Evolutionary conservation across 1,139 yeast genomes (phyloP), one percentile per base, ranked within the genome.

Genomic region (Geotrichum klebahnii): DNA sequence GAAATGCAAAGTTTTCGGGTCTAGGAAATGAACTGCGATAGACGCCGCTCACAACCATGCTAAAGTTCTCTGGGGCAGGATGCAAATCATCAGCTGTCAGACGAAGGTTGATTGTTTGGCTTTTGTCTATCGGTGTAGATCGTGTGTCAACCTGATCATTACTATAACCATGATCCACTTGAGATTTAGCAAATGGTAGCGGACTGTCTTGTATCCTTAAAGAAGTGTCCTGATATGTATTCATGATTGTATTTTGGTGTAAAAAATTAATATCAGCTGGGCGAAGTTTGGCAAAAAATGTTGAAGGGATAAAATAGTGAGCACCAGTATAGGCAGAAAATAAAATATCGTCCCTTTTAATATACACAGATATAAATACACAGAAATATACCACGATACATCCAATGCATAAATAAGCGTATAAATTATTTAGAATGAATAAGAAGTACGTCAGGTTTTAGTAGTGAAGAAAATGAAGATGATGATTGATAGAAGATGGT

Each of bases 21-120:
- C 92, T 78, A 0, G 98, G 98, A 64, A 90, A 92, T 43, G 96
- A 85, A 40, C 94, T 82, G 48, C 98, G 74, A 67, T 88, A 92
- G 10, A 92, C 84, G 46, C 78, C 74, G 40, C 86, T 83, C 44
- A 84, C 80, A 1, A 92, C 96, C 50, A 85, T 82, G 12, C 95
- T 80, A 67, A 92, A 92, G 69, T 92, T 92, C 64, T 90, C 96
- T 1, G 98, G 98, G 4, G 53, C 46, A 4, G 48, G 35, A n/a
- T 28, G 33, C 40, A 48, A 38, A 22, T 45, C 45, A 8, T 48
- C 35, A 2, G 23, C n/a, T 1, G 44, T 23, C 14, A 48, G 14
- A 14, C 40, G 34, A n/a, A 48, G 20, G 14, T 42, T 19, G 22
- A 42, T 6, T 17, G 23, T 22, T 12, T 31, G n/a, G n/a, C n/a